Evolutionary conservation across 129 eudicot genomes (phyloP).

Genomic region (Sambucus nigra): DNA sequence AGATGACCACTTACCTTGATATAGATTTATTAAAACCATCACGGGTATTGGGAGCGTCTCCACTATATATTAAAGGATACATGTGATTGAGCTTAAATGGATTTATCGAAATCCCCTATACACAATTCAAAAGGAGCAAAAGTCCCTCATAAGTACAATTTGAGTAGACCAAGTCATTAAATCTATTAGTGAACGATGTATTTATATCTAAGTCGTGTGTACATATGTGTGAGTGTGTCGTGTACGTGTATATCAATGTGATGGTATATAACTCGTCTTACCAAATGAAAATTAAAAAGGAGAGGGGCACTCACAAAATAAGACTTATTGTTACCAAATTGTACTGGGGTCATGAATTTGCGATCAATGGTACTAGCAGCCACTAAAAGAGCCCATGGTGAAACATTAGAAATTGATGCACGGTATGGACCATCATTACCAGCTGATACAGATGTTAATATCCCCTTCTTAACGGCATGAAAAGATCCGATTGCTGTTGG

Average conservation of each 20-base stretch:
- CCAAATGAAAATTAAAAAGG: no score
- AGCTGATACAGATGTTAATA: background rate
- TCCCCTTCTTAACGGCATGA: slow-evolving; percentile 14
- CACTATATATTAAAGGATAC: slow-evolving; percentile 2
- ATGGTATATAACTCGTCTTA: no score
- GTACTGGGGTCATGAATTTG: background rate
- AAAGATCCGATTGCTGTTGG: slow-evolving; percentile 11
- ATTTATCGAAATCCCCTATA: slow-evolving; percentile 11
- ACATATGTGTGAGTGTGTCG: no score
- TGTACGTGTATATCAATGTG: no score
- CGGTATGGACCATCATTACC: slow-evolving; percentile 1
- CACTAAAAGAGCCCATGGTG: slow-evolving; percentile 5
- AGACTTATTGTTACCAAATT: slow-evolving; percentile 4
- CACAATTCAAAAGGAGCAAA: background rate
- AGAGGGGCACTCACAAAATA: slow-evolving; percentile 9
- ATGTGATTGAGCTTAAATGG: slow-evolving; percentile 3
- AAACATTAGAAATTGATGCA: background rate
- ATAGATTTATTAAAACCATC: background rate
- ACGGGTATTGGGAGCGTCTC: slow-evolving; percentile 1
- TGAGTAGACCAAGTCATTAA: background rate
- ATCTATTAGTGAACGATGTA: background rate
- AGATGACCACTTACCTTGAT: background rate
- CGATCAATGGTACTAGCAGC: slow-evolving; percentile 14
- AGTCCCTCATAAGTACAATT: background rate
- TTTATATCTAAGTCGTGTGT: background rate